Evolutionary conservation across 306 rosid species (phyloP).

Genomic region (Rubus parviflorus): DNA sequence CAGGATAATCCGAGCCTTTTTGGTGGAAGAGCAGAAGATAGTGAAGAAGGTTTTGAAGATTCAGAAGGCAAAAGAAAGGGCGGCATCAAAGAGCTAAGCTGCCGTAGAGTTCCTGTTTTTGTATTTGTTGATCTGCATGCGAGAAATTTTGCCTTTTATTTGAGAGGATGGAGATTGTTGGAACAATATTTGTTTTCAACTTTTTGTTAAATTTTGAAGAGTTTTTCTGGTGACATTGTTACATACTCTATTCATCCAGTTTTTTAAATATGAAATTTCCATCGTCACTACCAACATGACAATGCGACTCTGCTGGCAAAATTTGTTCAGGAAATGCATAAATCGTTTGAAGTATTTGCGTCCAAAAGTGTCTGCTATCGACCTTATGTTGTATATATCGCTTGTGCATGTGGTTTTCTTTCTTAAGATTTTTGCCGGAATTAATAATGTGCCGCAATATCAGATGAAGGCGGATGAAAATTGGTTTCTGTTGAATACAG

Average conservation of each 20-base stretch:
- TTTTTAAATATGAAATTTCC: neutral
- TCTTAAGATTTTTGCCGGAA: neutral
- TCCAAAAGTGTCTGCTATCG: neutral
- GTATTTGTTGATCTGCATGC: neutral
- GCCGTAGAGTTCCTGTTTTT: neutral
- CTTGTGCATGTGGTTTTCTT: neutral
- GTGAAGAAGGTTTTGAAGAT: constrained; percentile 82
- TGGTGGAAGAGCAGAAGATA: constrained; percentile 79
- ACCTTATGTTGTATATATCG: neutral
- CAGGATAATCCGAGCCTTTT: constrained; percentile 69
- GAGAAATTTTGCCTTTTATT: constrained; percentile 20
- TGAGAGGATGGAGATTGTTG: constrained; percentile 12
- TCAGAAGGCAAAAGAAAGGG: constrained; percentile 75
- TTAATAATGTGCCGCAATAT: neutral
- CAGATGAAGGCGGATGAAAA: neutral
- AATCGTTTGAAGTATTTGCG: neutral
- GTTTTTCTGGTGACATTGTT: constrained; percentile 1
- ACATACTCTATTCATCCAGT: neutral
- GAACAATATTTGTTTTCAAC: neutral
- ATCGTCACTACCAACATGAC: too few species aligned
- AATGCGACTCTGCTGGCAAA: too few species aligned
- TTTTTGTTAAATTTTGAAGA: constrained; percentile 6
- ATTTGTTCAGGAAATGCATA: neutral
- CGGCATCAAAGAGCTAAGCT: constrained; percentile 43
- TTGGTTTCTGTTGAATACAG: neutral